Percentiles rank a stretch among this genome's conserved stretches.
Conservation (phyloP, 352 stramenopile genomes). For the Globisporangium abappressorium region DNA sequence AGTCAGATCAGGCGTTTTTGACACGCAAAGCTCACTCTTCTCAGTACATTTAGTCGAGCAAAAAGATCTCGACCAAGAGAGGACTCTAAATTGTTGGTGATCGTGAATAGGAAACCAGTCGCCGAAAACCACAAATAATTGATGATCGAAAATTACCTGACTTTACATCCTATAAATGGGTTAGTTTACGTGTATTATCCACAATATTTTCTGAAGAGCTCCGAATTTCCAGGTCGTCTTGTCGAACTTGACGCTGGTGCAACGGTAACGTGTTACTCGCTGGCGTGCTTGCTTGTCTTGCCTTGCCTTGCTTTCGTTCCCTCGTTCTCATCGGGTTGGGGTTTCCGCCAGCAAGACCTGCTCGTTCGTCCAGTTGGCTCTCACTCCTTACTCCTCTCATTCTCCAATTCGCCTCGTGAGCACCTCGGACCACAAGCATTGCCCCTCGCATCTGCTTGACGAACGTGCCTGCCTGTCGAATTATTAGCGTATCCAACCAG, state of each 20-base stretch:
- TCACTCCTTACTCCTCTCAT: neutral
- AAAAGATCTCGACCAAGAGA: neutral
- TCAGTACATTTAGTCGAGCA: neutral
- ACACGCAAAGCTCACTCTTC: conserved; percentile 1
- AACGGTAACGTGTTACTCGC: neutral
- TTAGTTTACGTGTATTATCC: neutral
- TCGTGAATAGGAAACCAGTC: neutral
- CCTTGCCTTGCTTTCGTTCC: neutral
- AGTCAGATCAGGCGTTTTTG: conserved; percentile 1
- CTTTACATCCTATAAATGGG: neutral
- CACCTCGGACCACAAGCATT: neutral
- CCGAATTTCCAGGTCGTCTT: neutral
- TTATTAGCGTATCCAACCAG: neutral
- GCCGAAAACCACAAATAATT: neutral
- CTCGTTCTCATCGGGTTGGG: neutral
- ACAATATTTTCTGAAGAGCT: neutral
- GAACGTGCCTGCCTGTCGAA: neutral
- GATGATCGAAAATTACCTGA: neutral
- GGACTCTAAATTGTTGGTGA: neutral
- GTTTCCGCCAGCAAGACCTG: neutral
- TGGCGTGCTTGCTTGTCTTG: conserved; percentile 1
- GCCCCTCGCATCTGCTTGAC: neutral
- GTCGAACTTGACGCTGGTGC: neutral
- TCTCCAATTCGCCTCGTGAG: conserved; percentile 9
- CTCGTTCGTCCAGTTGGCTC: neutral